Percentiles rank a stretch among this genome's conserved stretches.
Evolutionary conservation across 768 basidiomycete genomes (phyloP).

Genomic region (Collybia sp.): DNA sequence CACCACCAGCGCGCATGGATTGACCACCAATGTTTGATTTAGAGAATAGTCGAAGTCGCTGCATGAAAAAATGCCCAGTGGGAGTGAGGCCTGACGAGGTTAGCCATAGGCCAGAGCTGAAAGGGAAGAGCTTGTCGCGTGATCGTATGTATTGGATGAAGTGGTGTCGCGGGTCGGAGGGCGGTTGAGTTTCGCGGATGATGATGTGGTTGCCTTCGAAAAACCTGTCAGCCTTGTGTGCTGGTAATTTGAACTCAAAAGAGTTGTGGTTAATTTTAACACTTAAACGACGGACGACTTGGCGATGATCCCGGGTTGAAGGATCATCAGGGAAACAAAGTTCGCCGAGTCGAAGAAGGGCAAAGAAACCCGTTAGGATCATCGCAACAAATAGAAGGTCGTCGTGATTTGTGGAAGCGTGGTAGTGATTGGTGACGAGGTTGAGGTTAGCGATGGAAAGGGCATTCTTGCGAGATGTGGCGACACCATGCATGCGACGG

Average conservation of each 20-base stretch:
- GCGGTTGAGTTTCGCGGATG: slow-evolving; percentile 1
- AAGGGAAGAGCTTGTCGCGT: slow-evolving; percentile 18
- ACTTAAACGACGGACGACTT: slow-evolving; percentile 13
- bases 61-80: slow-evolving; percentile 27
- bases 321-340: slow-evolving; percentile 19
- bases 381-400: slow-evolving; percentile 21
- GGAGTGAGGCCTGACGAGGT: slow-evolving; percentile 22
- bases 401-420: slow-evolving; percentile 9
- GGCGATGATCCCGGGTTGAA: slow-evolving; percentile 8
- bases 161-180: slow-evolving; percentile 6
- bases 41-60: slow-evolving; percentile 18
- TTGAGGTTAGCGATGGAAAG: slow-evolving; percentile 7
- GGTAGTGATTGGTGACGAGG: not conserved
- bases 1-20: slow-evolving; percentile 38
- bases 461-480: not conserved
- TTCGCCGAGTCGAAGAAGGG: slow-evolving; percentile 27
- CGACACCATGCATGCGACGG: not conserved
- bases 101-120: slow-evolving; percentile 28
- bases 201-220: too few species aligned
- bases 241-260: slow-evolving; percentile 21
- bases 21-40: slow-evolving; percentile 9
- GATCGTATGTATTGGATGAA: slow-evolving; percentile 17
- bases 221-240: slow-evolving; percentile 31
- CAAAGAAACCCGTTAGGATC: slow-evolving; percentile 23
- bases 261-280: not conserved